A percentile compares a stretch with the other conserved stretches of the same genome.
phyloP scores from a whole-genome alignment of 2,329 filamentous ascomycete genomes.

The Alternaria incomplexa region DNA sequence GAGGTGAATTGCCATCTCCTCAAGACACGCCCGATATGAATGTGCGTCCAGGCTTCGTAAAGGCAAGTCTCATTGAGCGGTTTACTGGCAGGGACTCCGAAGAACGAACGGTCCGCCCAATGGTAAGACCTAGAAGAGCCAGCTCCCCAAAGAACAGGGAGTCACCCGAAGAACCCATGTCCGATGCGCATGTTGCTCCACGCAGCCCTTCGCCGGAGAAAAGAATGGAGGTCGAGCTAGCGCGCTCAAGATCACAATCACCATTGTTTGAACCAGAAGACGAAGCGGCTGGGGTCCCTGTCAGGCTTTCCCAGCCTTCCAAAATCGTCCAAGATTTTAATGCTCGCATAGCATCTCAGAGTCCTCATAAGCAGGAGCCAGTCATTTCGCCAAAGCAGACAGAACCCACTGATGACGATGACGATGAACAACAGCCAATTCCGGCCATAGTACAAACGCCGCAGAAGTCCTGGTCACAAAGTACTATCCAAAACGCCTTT shows the following conservation, averaged over 20 bases:
- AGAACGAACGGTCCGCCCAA: slow-evolving; percentile 19
- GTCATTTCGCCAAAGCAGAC: slow-evolving; percentile 14
- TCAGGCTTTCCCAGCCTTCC: slow-evolving; percentile 16
- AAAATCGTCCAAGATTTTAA: slow-evolving; percentile 50
- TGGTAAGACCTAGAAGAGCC: slow-evolving; percentile 13
- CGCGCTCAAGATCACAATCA: slow-evolving; percentile 17
- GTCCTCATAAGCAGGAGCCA: slow-evolving; percentile 26
- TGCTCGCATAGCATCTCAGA: slow-evolving; percentile 44
- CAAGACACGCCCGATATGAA: slow-evolving; percentile 1
- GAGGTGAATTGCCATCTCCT: background rate
- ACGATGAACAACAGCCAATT: slow-evolving; percentile 32
- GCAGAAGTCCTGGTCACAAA: slow-evolving; percentile 42
- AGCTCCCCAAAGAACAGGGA: slow-evolving; percentile 10
- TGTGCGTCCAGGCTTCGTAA: slow-evolving; percentile 32
- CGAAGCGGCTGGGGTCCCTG: slow-evolving; percentile 4
- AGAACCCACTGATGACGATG: slow-evolving; percentile 11
- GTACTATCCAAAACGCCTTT: slow-evolving; percentile 64
- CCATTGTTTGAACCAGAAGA: slow-evolving; percentile 32
- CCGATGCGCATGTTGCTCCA: slow-evolving; percentile 1
- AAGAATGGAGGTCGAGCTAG: background rate
- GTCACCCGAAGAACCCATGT: slow-evolving; percentile 7
- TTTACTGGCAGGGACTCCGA: slow-evolving; percentile 39
- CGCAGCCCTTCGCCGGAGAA: slow-evolving; percentile 10
- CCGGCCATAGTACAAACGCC: slow-evolving; percentile 38
- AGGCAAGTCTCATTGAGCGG: slow-evolving; percentile 44